A percentile compares a stretch with the other conserved stretches of the same genome.
phyloP scores from a whole-genome alignment of 495 filamentous ascomycete species.

The Penicillium cinerascens region DNA sequence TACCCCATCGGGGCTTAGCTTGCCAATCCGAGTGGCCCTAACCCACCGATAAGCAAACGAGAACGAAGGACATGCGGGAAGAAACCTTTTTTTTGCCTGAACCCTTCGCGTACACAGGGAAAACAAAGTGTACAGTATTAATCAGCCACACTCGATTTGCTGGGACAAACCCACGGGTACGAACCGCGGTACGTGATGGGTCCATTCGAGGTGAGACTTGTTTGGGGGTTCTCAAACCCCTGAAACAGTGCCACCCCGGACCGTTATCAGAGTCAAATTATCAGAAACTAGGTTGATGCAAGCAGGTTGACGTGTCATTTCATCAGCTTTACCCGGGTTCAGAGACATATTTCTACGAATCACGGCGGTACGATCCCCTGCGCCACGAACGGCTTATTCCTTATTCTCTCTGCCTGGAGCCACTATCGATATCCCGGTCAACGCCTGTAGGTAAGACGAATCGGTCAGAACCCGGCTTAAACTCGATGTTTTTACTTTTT shows the following conservation, averaged over 20 bases:
- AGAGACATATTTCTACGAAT: background rate
- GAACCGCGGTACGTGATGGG: slow-evolving; percentile 19
- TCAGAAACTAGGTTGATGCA: background rate
- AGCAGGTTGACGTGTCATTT: slow-evolving; percentile 11
- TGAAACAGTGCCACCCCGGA: slow-evolving; percentile 2
- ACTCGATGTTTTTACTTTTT: background rate
- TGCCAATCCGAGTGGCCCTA: background rate
- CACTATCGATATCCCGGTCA: slow-evolving; percentile 2
- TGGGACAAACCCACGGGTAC: slow-evolving; percentile 10
- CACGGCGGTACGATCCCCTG: slow-evolving; percentile 10
- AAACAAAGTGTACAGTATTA: background rate
- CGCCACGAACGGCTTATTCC: slow-evolving; percentile 13
- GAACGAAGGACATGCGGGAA: background rate
- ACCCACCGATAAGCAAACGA: slow-evolving; percentile 1
- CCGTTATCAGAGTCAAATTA: slow-evolving; percentile 3
- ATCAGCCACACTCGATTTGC: slow-evolving; percentile 11
- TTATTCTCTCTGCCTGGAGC: slow-evolving; percentile 3
- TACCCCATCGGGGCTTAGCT: background rate
- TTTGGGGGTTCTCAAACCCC: background rate
- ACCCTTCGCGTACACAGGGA: background rate
- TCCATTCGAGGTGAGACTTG: slow-evolving; percentile 6
- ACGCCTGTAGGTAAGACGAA: slow-evolving; percentile 11
- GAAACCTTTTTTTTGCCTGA: background rate
- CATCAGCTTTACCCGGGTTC: background rate
- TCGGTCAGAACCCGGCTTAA: background rate